Evolutionary conservation across 208 protist species (phyloP).

Genomic region (Phytomonas francai): DNA sequence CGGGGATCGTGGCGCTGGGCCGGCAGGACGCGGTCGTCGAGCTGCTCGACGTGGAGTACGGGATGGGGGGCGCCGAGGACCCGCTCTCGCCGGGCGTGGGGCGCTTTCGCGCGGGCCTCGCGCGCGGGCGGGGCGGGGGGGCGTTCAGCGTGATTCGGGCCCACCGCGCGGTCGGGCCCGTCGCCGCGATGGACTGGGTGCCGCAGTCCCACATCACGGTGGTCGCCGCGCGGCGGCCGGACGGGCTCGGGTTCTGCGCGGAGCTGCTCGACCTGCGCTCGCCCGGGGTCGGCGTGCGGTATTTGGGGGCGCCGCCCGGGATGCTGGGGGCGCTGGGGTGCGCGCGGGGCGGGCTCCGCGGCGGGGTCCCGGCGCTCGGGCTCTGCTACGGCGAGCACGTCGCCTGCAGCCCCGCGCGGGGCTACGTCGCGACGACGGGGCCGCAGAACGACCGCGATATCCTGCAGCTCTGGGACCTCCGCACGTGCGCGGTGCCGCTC

Average conservation of each 20-base stretch:
- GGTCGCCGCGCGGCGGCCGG: conserved; percentile 34
- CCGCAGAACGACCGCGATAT: conserved; percentile 27
- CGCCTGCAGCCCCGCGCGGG: conserved; percentile 50
- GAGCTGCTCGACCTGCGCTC: conserved; percentile 66
- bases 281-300: conserved; percentile 33
- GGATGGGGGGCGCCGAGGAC: conserved; percentile 16
- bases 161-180: conserved; percentile 27
- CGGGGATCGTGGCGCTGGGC: conserved; percentile 50
- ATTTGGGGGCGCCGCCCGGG: conserved; percentile 36
- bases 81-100: neutral
- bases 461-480: conserved; percentile 74
- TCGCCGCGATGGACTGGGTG: conserved; percentile 68
- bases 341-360: no score
- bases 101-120: neutral
- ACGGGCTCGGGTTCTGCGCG: conserved; percentile 45
- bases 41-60: conserved; percentile 53
- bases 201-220: conserved; percentile 46
- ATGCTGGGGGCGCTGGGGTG: conserved; percentile 17
- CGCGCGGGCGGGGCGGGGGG: no score
- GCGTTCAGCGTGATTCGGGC: conserved; percentile 19
- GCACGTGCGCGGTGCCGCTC: conserved; percentile 36
- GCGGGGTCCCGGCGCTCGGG: conserved; percentile 11
- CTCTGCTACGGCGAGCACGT: conserved; percentile 54
- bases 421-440: conserved; percentile 50
- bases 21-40: conserved; percentile 47